Evolutionary conservation across 441 rosid species (phyloP).

Genomic region (Syzygium syzygioides): DNA sequence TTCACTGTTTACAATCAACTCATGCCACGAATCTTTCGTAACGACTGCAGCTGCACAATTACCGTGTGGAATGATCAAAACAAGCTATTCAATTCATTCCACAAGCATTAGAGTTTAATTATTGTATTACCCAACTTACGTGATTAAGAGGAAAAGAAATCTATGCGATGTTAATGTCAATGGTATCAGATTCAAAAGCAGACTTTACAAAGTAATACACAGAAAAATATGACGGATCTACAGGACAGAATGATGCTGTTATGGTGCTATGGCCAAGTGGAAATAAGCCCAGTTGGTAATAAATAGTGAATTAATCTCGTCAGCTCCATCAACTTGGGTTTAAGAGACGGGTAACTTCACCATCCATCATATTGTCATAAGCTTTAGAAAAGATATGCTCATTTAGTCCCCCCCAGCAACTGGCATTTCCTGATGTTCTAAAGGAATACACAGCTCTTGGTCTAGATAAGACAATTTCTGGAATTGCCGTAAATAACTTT

Average conservation of each 20-base stretch:
- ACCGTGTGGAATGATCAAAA: neutral
- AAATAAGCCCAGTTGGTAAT: neutral
- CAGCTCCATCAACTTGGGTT: neutral
- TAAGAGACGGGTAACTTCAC: neutral
- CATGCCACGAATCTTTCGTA: conserved; percentile 58
- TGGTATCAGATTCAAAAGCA: neutral
- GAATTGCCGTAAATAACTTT: neutral
- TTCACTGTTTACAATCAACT: conserved; percentile 48
- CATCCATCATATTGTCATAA: neutral
- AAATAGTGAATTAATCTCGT: neutral
- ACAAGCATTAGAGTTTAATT: neutral
- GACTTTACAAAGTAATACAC: neutral
- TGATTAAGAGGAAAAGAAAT: neutral
- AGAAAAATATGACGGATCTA: neutral
- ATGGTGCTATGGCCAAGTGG: neutral
- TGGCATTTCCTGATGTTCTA: neutral
- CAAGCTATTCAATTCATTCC: neutral
- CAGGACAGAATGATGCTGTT: neutral
- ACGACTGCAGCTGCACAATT: conserved; percentile 45
- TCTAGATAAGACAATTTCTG: neutral
- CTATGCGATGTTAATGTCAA: neutral
- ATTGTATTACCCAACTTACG: neutral
- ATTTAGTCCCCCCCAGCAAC: neutral
- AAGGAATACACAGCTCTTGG: neutral
- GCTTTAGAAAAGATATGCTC: neutral